Base-by-base conservation (phyloP, 257 asterid species). In the Oldenlandia corymbosa region DNA sequence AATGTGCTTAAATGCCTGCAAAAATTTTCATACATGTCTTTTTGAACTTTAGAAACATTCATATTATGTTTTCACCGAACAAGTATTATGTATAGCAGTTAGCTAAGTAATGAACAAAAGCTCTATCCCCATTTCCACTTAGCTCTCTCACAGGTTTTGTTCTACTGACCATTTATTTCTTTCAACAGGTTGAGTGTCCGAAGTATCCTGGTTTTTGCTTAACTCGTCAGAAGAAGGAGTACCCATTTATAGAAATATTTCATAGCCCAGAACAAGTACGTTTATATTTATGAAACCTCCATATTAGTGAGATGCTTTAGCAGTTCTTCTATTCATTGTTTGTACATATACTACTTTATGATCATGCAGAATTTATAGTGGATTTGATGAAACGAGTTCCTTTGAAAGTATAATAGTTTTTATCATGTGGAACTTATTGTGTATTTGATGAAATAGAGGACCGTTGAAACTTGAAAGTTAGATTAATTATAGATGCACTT, bases 201-300 rank as follows among this genome's bases (percentile, higher is more conserved):
- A 92, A 82, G 73, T 92, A 84, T 74, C 99, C 99, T 34, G 97
- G 97, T 69, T 92, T 92, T 81, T 92, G 99, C 80, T 73, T 92
- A 71, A 78, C 99, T 10, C 88, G 94, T 59, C 96, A 87, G 77
- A 79, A 79, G 89, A 85, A 82, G 70, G 95, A 92, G 68, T 92
- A 87, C 71, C 97, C 99, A 18, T 89, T 92, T 61, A 70, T 89
- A 16, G 97, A 92, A 81, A 71, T 92, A 56, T 92, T 87, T 75
- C 92, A 89, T 79, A 85, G 85, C 79, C 95, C 95, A 60, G 86
- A 85, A 76, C 97, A 87, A 79, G 97, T 89, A 75, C 9, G 77
- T 65, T 12, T 41, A 31, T 20, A 10, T 42, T 42, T 26, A 21
- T 60, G 30, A 20, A 9, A 27, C 17, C 24, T 57, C 14, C 13